Percentiles rank a stretch among this genome's conserved stretches.
Conservation (phyloP, 2,329 filamentous ascomycete species). For the Aspergillus pseudoterreus region DNA sequence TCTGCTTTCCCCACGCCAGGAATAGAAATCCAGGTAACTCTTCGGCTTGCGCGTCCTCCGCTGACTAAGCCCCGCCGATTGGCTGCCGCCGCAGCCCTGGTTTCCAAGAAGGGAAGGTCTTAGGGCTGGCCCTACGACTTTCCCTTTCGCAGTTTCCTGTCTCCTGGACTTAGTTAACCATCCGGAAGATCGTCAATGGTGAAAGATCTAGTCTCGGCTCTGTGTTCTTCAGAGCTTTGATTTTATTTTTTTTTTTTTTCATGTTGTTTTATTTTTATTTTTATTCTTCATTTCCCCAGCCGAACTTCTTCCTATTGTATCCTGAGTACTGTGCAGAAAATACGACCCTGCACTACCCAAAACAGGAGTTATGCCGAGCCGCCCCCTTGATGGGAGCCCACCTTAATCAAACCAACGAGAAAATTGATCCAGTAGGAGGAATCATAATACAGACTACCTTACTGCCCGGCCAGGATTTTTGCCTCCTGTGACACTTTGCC, state of each 20-base stretch:
- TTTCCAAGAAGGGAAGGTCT: background rate
- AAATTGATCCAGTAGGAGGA: background rate
- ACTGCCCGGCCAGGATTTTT: background rate
- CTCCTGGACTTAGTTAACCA: background rate
- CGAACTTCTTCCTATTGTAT: background rate
- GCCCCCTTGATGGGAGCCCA: background rate
- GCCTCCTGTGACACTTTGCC: conserved; percentile 8
- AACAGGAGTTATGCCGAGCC: background rate
- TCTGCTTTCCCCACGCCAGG: conserved; percentile 12
- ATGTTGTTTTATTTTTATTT: background rate
- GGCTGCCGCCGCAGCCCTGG: background rate
- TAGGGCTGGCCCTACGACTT: background rate
- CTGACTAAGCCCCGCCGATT: conserved; percentile 23
- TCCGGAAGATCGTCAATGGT: background rate
- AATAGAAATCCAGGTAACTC: conserved; percentile 17
- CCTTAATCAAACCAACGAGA: background rate
- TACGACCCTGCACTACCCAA: background rate
- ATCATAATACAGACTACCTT: background rate
- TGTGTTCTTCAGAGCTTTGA: background rate
- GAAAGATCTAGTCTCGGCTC: background rate
- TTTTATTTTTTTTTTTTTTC: background rate
- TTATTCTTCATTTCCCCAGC: background rate
- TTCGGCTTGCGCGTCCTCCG: conserved; percentile 31
- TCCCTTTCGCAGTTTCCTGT: no score
- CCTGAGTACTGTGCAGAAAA: background rate